Evolutionary conservation across 306 rosid species (phyloP).

Genomic region (Crotalaria pallida): DNA sequence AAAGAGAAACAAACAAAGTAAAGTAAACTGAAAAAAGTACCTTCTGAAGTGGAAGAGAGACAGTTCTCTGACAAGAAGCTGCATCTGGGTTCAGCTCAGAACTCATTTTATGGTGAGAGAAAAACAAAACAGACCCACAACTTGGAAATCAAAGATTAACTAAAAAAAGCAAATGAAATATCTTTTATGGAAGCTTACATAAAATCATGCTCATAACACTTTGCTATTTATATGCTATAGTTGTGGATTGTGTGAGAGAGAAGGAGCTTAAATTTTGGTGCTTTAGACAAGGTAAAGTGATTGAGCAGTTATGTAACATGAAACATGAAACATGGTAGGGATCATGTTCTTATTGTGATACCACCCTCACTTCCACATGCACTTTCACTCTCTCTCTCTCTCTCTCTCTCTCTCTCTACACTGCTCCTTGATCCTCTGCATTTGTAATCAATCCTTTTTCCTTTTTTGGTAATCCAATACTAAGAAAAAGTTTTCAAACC

Average conservation of each 20-base stretch:
- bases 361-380: slow-evolving; percentile 11
- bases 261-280: neutral
- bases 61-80: slow-evolving; percentile 32
- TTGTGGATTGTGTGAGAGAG: neutral
- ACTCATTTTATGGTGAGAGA: slow-evolving; percentile 38
- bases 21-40: too few species aligned
- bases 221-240: neutral
- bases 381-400: neutral
- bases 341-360: neutral
- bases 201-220: neutral
- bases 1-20: neutral
- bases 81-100: slow-evolving; percentile 25
- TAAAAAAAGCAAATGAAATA: slow-evolving; percentile 14
- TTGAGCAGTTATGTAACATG: slow-evolving; percentile 35
- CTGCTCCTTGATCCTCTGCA: neutral
- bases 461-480: neutral
- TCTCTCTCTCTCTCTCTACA: slow-evolving; percentile 6
- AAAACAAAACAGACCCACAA: slow-evolving; percentile 15
- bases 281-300: neutral
- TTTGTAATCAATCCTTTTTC: neutral
- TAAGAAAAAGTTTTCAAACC: too few species aligned
- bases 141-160: neutral
- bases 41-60: slow-evolving; percentile 42
- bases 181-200: neutral
- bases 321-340: slow-evolving; percentile 29